Base-by-base conservation (phyloP, 805 yeast genomes). In the Zygosaccharomyces lentus region DNA sequence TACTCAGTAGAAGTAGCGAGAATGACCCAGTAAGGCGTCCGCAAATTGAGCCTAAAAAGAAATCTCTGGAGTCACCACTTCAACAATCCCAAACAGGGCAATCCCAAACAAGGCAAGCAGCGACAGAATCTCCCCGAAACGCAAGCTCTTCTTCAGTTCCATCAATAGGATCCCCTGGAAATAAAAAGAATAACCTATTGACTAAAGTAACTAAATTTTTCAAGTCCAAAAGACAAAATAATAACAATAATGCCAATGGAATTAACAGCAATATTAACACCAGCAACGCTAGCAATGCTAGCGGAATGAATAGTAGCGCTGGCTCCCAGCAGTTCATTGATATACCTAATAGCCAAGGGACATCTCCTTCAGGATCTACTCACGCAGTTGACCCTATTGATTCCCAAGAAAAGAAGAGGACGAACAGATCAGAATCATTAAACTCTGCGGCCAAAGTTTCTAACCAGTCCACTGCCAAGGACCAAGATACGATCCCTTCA, bases 131-230 rank as follows among this genome's bases (percentile, higher is more conserved):
- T 12, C 31, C 26, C 9, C 30, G 32, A 30, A 40, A 40, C 31
- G 19, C 24, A 10, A 40, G 37, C 15, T n/a, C 37, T 15, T 19
- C 40, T 10, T 35, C 38, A 24, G 31, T 34, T 24, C 13, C 24
- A 9, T 16, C 31, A 6, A 17, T 9, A 8, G 44, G 44, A n/a
- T 37, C 39, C 3, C 29, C 48, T 4, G 49, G 45, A 9, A 12
- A 40, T 13, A 63, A 58, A 38, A 64, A 62, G 32, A 55, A 55
- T 31, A 62, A 59, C 16, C 56, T 68, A 34, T 60, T 68, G 15
- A 57, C 55, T 9, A 68, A 61, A 50, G 51, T 68, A 12, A 48
- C 68, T 3, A 65, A 67, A 24, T 55, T 68, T 24, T 67, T 66
- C 57, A 68, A 67, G 45, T 48, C 48, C 8, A 53, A 57, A 37